These are phyloP conservation scores for Grosmannia huntii DNA, from an alignment of 2,329 filamentous ascomycete genomes.

Conservation along the genomic window DNA sequence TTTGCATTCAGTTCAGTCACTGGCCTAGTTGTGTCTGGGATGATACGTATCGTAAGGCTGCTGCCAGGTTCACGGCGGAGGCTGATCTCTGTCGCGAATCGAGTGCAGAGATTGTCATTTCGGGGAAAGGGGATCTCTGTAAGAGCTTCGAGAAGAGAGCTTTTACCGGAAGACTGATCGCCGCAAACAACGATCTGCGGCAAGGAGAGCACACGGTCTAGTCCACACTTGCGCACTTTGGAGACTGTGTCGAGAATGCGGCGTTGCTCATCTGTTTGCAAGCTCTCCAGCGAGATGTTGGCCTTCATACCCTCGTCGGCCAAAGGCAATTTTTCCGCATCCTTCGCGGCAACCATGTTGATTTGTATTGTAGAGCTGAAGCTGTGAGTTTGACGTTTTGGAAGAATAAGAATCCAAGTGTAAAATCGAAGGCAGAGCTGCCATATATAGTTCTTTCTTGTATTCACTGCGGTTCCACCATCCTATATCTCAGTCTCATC, in stretches of 20 bases:
- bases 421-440: too few relatives aligned
- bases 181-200: neutral
- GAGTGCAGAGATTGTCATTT: neutral
- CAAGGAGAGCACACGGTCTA: neutral
- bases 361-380: too few relatives aligned
- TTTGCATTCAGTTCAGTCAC: neutral
- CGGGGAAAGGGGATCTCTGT: neutral
- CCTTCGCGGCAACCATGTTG: too few relatives aligned
- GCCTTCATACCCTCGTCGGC: neutral
- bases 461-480: too few relatives aligned
- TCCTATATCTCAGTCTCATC: too few relatives aligned
- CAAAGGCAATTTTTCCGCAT: too few relatives aligned
- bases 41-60: neutral
- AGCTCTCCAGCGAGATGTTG: conserved; percentile 5
- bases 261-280: neutral
- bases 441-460: too few relatives aligned
- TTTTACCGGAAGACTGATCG: neutral
- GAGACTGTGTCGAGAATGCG: neutral
- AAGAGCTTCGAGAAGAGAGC: neutral
- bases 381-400: too few relatives aligned
- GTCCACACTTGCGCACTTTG: neutral
- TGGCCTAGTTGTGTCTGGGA: neutral
- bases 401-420: too few relatives aligned
- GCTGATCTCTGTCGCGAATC: neutral
- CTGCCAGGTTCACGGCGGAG: neutral